phyloP scores from a whole-genome alignment of 1,284 basidiomycete species.

The Apiotrichum mycotoxinovorans region DNA sequence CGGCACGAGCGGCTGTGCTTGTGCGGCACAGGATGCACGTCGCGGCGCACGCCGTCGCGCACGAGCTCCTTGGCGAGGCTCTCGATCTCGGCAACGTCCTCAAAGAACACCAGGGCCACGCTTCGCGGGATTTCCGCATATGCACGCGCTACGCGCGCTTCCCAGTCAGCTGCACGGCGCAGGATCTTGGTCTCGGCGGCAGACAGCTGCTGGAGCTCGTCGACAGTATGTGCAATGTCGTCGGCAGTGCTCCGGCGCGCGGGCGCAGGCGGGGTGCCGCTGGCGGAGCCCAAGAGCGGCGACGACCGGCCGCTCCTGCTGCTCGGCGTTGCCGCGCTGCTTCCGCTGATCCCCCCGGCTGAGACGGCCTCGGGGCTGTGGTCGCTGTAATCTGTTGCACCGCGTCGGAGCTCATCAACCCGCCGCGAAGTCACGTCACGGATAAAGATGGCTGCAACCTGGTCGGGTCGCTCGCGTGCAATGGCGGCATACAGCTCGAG shows the following conservation, averaged over 20 bases:
- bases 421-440: conserved; percentile 59
- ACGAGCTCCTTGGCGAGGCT: conserved; percentile 14
- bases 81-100: conserved; percentile 32
- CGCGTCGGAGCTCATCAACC: conserved; percentile 16
- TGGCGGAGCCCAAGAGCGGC: no score
- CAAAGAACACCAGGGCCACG: conserved; percentile 30
- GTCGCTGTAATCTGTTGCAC: background rate
- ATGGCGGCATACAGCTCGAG: conserved; percentile 73
- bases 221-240: conserved; percentile 14
- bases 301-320: background rate
- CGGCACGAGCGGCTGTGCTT: no score
- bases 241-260: background rate
- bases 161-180: conserved; percentile 34
- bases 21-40: background rate
- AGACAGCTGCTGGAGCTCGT: conserved; percentile 27
- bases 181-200: conserved; percentile 39
- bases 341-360: background rate
- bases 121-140: conserved; percentile 18
- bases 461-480: conserved; percentile 61
- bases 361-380: background rate
- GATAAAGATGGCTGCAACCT: conserved; percentile 65
- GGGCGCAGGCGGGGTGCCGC: background rate
- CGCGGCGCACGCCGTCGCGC: background rate
- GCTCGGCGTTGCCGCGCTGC: background rate
- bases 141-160: conserved; percentile 24